phyloP scores from a whole-genome alignment of 495 filamentous ascomycete species.

The Podospora appendiculata region DNA sequence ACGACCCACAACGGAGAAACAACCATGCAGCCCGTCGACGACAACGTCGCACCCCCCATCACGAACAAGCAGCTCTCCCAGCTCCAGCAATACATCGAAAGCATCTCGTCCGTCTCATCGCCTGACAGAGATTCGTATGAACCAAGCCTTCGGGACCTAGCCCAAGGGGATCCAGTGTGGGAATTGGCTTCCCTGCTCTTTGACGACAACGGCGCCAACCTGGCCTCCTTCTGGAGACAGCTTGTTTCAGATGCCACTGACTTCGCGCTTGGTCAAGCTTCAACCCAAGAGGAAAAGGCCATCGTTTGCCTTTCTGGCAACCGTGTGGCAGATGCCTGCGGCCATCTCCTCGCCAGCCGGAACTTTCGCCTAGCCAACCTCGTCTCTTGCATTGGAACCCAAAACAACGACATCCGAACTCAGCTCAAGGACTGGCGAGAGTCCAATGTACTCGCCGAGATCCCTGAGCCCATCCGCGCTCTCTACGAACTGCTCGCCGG shows the following conservation, averaged over 20 bases:
- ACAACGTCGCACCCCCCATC: background rate
- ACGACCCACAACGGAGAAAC: slow-evolving; percentile 38
- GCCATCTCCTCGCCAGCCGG: slow-evolving; percentile 58
- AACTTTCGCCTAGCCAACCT: slow-evolving; percentile 78
- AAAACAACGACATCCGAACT: slow-evolving; percentile 58
- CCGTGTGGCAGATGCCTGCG: slow-evolving; percentile 73
- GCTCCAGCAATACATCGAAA: slow-evolving; percentile 25
- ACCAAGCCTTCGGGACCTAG: slow-evolving; percentile 7
- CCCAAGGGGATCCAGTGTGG: slow-evolving; percentile 61
- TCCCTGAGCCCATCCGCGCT: slow-evolving; percentile 75
- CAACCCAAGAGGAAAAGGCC: slow-evolving; percentile 70
- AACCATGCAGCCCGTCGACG: slow-evolving; percentile 13
- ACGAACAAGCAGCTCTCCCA: slow-evolving; percentile 9
- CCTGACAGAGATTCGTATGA: background rate
- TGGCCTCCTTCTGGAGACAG: slow-evolving; percentile 54
- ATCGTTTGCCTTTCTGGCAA: slow-evolving; percentile 71
- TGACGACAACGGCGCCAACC: slow-evolving; percentile 53
- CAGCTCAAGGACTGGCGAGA: slow-evolving; percentile 83
- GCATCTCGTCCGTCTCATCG: background rate
- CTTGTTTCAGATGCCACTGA: slow-evolving; percentile 52
- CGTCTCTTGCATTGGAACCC: slow-evolving; percentile 67
- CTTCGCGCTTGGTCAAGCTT: slow-evolving; percentile 40
- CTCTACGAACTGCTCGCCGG: slow-evolving; percentile 86
- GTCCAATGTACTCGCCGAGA: slow-evolving; percentile 72
- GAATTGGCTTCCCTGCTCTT: slow-evolving; percentile 79